These are phyloP conservation scores for Pseudophaeomoniella oleicola DNA, from an alignment of 2,329 filamentous ascomycete genomes.

Conservation along the genomic window DNA sequence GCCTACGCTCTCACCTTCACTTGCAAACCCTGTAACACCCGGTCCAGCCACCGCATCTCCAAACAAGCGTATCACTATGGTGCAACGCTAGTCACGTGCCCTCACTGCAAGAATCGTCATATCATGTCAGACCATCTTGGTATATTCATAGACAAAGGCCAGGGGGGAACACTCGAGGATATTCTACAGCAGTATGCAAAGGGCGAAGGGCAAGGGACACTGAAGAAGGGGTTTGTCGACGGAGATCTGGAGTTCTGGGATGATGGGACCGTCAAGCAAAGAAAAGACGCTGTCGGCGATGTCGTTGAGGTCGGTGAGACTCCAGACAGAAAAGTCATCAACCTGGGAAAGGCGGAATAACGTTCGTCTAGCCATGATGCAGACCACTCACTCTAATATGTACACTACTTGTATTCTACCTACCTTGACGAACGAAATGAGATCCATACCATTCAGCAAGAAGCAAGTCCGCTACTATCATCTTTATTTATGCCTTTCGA, in stretches of 20 bases:
- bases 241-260: constrained; percentile 81
- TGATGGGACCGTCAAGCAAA: constrained; percentile 31
- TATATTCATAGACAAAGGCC: constrained; percentile 31
- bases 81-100: constrained; percentile 78
- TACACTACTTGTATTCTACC: too few relatives aligned
- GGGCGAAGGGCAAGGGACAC: constrained; percentile 40
- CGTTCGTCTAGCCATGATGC: too few relatives aligned
- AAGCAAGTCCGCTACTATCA: too few relatives aligned
- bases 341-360: not conserved
- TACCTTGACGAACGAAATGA: too few relatives aligned
- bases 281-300: not conserved
- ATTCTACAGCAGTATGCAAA: constrained; percentile 19
- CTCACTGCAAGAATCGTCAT: constrained; percentile 72
- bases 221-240: constrained; percentile 58
- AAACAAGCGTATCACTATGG: constrained; percentile 94
- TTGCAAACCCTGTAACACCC: constrained; percentile 67
- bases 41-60: constrained; percentile 72
- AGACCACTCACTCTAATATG: too few relatives aligned
- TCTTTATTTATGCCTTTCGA: too few relatives aligned
- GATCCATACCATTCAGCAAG: too few relatives aligned
- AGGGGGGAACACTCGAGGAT: constrained; percentile 24
- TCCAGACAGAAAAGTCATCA: not conserved
- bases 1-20: constrained; percentile 86
- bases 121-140: constrained; percentile 82
- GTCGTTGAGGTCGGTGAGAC: too few relatives aligned